Evolutionary conservation across 2,329 filamentous ascomycete species (phyloP), one percentile per base, ranked within the genome.

Genomic region (Aspergillus sp.): DNA sequence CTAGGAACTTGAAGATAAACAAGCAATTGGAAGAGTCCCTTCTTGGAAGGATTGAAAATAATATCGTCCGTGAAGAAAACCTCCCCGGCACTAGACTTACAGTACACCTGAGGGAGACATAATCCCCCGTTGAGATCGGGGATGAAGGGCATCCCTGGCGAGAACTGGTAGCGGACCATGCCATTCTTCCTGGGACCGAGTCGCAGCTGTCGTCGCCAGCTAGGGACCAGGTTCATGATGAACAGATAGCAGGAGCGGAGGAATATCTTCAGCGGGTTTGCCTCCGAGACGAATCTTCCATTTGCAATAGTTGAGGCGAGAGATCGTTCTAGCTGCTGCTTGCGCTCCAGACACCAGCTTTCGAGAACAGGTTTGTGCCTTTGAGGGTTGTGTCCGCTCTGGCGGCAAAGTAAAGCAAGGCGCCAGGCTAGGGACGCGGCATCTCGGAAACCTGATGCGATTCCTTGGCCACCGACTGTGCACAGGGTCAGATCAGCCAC

Each of bases 401-500:
- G 45, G 9, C 46, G 63, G 54, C 66, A 66, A 23, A 73, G 67
- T 1, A 74, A 45, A 7, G 67, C 65, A 6, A 77, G 64, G 7
- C 76, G 69, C 75, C 75, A 78, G 17, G 73, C 68, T 4, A 79
- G 62, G 1, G 68, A 64, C 9, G 64, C 55, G 1, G 75, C 75
- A 54, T 78, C 76, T 19, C 76, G 70, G 50, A 78, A 73, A 6
- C 76, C 76, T 2, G 72, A 76, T 4, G 71, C 68, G 43, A 78
- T 78, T 2, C 76, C 76, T 61, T 78, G 76, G 3, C 76, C 76
- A 4, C 73, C 76, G 56, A 78, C 71, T 74, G 31, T 14, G 15
- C n/a, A 4, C 12, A 27, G 14, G 2, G 35, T 39, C 15, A 37
- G 52, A 17, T 27, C 33, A 17, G 47, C 52, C 46, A 43, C 25